These are phyloP conservation scores for Nicotiana knightiana DNA, from an alignment of 257 asterid genomes.

Conservation along the genomic window DNA sequence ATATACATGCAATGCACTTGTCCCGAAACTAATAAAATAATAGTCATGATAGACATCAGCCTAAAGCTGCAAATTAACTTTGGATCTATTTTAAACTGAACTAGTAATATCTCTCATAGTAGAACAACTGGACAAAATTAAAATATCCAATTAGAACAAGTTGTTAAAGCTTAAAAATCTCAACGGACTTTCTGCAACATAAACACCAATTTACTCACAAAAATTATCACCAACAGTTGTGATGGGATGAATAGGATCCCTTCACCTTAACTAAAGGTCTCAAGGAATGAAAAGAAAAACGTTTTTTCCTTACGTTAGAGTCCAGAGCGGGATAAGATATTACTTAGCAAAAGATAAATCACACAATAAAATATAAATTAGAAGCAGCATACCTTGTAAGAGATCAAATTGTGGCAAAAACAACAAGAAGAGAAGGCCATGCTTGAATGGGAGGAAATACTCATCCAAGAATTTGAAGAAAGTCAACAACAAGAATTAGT, in stretches of 20 bases:
- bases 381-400: conserved; percentile 39
- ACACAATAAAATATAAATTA: background rate
- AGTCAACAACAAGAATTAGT: background rate
- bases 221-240: too few relatives aligned
- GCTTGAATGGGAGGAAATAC: background rate
- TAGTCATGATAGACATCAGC: background rate
- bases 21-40: background rate
- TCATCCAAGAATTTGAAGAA: conserved; percentile 2
- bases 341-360: background rate
- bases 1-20: too few relatives aligned
- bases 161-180: background rate
- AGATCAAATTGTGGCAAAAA: conserved; percentile 29
- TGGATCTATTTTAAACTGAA: background rate
- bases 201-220: too few relatives aligned
- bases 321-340: too few relatives aligned
- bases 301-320: too few relatives aligned
- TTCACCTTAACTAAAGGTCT: too few relatives aligned
- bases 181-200: too few relatives aligned
- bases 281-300: too few relatives aligned
- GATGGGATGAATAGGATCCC: too few relatives aligned
- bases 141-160: background rate
- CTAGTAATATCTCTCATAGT: background rate
- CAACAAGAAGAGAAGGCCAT: conserved; percentile 57
- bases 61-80: background rate
- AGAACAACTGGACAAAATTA: background rate